Evolutionary conservation across 768 basidiomycete genomes (phyloP).

Genomic region (Guyanaporus albipodus): DNA sequence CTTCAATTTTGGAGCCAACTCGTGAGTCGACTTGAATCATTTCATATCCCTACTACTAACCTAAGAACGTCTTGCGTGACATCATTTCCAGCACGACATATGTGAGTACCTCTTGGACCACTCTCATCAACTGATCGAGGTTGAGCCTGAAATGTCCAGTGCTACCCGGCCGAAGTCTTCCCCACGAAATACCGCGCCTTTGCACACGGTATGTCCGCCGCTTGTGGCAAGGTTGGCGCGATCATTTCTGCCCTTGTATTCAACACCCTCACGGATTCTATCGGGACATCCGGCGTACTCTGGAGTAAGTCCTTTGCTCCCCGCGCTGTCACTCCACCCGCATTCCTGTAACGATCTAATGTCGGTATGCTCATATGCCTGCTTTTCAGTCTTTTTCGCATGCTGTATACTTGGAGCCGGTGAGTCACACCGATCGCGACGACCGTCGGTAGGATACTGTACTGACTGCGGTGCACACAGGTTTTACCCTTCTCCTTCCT

Average conservation of each 20-base stretch:
- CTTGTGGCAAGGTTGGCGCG: constrained; percentile 69
- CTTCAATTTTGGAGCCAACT: constrained; percentile 80
- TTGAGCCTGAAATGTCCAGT: constrained; percentile 33
- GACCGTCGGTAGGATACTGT: background rate
- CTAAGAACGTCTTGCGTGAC: constrained; percentile 1
- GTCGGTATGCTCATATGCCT: background rate
- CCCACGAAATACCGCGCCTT: constrained; percentile 71
- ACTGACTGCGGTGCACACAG: constrained; percentile 13
- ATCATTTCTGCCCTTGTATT: constrained; percentile 75
- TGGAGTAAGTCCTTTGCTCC: constrained; percentile 64
- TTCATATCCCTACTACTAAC: background rate
- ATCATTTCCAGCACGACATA: constrained; percentile 49
- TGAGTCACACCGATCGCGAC: constrained; percentile 16
- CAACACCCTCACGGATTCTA: constrained; percentile 54
- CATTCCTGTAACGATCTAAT: background rate
- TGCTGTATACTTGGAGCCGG: constrained; percentile 57
- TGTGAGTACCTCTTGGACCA: constrained; percentile 34
- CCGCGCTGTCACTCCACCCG: background rate
- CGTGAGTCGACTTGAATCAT: constrained; percentile 34
- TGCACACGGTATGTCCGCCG: constrained; percentile 75
- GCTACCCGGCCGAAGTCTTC: constrained; percentile 77
- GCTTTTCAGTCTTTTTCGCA: constrained; percentile 56
- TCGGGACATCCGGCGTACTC: constrained; percentile 62
- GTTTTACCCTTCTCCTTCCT: constrained; percentile 45
- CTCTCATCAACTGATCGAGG: no score